These are phyloP conservation scores for Trichoderma asperelloides DNA, from an alignment of 495 filamentous ascomycete genomes.

Conservation along the genomic window DNA sequence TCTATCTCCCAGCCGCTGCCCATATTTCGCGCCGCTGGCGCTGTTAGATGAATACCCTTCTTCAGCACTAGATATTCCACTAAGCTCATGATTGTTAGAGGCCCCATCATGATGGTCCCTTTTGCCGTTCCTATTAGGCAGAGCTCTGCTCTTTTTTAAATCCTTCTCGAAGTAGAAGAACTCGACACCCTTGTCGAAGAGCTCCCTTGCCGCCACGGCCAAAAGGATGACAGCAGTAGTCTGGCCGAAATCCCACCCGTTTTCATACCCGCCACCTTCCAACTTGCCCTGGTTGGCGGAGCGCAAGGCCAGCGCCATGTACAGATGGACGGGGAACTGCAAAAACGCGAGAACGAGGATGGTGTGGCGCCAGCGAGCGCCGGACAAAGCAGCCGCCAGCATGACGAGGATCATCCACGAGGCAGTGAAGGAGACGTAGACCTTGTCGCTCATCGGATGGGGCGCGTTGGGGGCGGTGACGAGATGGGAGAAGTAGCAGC, in stretches of 20 bases:
- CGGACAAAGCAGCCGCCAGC: constrained; percentile 20
- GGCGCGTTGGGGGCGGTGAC: constrained; percentile 14
- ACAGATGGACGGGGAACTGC: constrained; percentile 30
- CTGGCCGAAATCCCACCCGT: constrained; percentile 32
- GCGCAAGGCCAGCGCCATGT: constrained; percentile 28
- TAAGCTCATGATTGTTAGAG: background rate
- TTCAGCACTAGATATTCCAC: background rate
- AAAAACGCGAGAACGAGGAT: constrained; percentile 21
- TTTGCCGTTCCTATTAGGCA: background rate
- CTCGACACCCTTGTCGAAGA: constrained; percentile 16
- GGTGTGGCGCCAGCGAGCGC: constrained; percentile 17
- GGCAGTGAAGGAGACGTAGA: constrained; percentile 24
- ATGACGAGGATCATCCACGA: constrained; percentile 25
- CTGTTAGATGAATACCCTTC: background rate
- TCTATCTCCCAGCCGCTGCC: background rate
- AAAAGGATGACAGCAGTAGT: constrained; percentile 28
- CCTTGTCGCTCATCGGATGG: constrained; percentile 22
- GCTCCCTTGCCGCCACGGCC: constrained; percentile 20
- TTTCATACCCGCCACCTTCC: constrained; percentile 25
- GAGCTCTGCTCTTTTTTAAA: background rate
- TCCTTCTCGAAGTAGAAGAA: background rate
- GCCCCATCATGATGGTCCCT: background rate
- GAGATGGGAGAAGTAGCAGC: constrained; percentile 23
- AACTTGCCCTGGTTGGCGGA: constrained; percentile 24
- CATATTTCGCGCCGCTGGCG: background rate